A percentile compares a stretch with the other conserved stretches of the same genome.
phyloP scores from a whole-genome alignment of 176 grass and related monocot species.

The Rhynchospora breviuscula region DNA sequence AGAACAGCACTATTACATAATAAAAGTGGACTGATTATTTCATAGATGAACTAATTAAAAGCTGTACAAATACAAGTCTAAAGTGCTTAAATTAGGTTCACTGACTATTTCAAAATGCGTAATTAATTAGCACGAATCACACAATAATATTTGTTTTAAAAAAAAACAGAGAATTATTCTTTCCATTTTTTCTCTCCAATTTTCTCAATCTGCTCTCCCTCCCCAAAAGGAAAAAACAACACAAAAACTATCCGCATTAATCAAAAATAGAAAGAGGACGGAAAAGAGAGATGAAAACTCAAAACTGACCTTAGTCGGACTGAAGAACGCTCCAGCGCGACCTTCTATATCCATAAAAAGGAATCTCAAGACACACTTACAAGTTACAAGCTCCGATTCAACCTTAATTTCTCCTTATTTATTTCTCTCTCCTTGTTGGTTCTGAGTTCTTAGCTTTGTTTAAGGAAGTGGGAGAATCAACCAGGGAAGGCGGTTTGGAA shows the following conservation, averaged over 20 bases:
- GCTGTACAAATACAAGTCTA: neutral
- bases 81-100: neutral
- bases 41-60: neutral
- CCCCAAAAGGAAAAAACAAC: neutral
- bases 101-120: neutral
- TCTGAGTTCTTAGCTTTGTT: neutral
- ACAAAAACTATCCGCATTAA: slow-evolving; percentile 11
- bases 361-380: neutral
- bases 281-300: neutral
- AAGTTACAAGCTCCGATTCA: neutral
- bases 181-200: neutral
- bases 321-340: neutral
- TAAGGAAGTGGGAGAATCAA: slow-evolving; percentile 11
- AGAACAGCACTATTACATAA: neutral
- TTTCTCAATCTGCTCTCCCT: neutral
- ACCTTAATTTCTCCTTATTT: neutral
- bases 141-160: neutral
- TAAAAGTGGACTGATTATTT: neutral
- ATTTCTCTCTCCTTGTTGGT: neutral
- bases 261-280: neutral
- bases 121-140: neutral
- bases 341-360: slow-evolving; percentile 17
- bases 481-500: slow-evolving; percentile 24
- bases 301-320: slow-evolving; percentile 11
- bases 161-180: neutral